Base-by-base conservation (phyloP, 163 green algal genomes). In the Volvox carteri region DNA sequence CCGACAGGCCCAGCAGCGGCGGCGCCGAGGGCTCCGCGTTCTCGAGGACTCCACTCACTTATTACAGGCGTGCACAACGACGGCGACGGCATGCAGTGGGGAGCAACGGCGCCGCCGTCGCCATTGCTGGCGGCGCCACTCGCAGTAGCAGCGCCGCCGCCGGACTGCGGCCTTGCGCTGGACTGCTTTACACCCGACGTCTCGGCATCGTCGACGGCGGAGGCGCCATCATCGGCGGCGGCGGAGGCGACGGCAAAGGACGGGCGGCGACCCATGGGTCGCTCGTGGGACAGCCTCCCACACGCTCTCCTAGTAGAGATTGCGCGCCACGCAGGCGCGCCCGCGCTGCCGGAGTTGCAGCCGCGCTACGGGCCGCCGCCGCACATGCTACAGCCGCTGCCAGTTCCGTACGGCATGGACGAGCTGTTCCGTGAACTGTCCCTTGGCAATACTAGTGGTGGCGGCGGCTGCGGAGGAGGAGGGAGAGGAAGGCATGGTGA, bases 351-450 rank as follows among this genome's bases (percentile, higher is more conserved):
- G 5, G 16, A 48, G 23, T 35, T 72, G 11, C 65, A 70, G 23
- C 81, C 68, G 21, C 1, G 11, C n/a, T 73, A 72, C 81, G 67
- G 65, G 30, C 62, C 67, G 8, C 81, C 81, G 0, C 2, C 48
- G 11, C 46, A 87, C 67, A 87, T 87, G 81, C 65, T 77, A 46
- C 81, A 87, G 9, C 81, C 81, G 11, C 35, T 87, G 46, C 81
- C 81, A 23, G 81, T 18, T 48, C 81, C 81, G 33, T 86, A 78
- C 60, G 60, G 41, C 42, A 50, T 67, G 75, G 75, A 84, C 50
- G 48, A 67, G 48, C 30, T 84, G 30, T 33, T 68, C n/a, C 75
- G 46, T 3, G 48, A 68, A 1, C 50, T 70, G 46, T 23, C 46
- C 5, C 42, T 19, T 5, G 16, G 35, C 28, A 58, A 50, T 37